Conservation (phyloP, 257 asterid species). For the Primulina huaijiensis region DNA sequence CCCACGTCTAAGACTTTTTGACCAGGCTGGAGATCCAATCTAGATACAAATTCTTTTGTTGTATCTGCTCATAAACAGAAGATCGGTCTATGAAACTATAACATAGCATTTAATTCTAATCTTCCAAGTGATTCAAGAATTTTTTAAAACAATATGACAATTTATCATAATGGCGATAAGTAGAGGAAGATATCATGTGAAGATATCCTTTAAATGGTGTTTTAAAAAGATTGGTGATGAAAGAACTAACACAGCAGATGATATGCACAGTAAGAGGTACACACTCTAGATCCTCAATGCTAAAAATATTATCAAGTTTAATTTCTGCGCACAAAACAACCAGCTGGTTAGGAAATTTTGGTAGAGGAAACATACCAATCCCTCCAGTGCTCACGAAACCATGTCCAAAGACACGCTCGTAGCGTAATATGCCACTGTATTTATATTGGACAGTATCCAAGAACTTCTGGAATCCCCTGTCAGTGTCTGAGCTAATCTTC, state of each 20-base stretch:
- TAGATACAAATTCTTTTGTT: conserved; percentile 77
- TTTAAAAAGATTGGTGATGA: too few relatives aligned
- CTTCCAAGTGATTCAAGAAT: background rate
- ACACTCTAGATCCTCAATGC: too few relatives aligned
- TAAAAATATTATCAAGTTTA: too few relatives aligned
- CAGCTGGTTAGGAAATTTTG: too few relatives aligned
- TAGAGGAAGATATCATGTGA: too few relatives aligned
- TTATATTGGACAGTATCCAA: conserved; percentile 90
- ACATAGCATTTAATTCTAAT: background rate
- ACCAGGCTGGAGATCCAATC: conserved; percentile 78
- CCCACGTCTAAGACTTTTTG: conserved; percentile 95
- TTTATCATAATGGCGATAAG: too few relatives aligned
- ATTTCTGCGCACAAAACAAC: too few relatives aligned
- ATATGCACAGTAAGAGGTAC: too few relatives aligned
- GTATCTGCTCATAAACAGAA: conserved; percentile 60
- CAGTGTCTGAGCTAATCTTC: conserved; percentile 72
- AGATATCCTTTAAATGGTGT: background rate
- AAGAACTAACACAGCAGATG: too few relatives aligned
- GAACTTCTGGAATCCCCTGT: conserved; percentile 81
- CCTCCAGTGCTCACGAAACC: conserved; percentile 99
- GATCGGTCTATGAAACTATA: background rate
- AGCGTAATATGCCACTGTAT: conserved; percentile 80
- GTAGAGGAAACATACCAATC: conserved; percentile 42
- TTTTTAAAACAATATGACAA: too few relatives aligned
- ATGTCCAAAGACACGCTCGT: conserved; percentile 88